A percentile compares a stretch with the other conserved stretches of the same genome.
Evolutionary conservation across 2,329 filamentous ascomycete genomes (phyloP).

Genomic region (Talaromyces atroroseus): DNA sequence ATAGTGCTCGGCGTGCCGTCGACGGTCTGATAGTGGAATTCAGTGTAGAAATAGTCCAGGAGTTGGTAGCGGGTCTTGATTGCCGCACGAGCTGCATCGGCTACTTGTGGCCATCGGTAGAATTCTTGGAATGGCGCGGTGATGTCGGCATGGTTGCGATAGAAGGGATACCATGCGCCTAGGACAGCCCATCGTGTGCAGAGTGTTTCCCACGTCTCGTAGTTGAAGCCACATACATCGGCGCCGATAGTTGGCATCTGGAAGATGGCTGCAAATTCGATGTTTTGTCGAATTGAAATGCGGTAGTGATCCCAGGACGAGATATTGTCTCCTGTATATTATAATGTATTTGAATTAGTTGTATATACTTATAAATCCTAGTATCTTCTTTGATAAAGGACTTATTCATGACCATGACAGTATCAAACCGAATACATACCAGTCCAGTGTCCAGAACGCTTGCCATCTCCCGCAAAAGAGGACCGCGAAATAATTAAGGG

Average conservation of each 20-base stretch:
- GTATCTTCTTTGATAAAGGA: neutral
- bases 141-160: constrained; percentile 64
- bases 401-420: too few species aligned
- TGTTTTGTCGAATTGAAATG: constrained; percentile 53
- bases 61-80: constrained; percentile 67
- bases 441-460: constrained; percentile 51
- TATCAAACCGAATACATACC: neutral
- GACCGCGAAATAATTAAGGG: constrained; percentile 70
- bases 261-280: constrained; percentile 60
- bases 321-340: constrained; percentile 50
- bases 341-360: neutral
- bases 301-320: constrained; percentile 56
- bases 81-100: constrained; percentile 59
- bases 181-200: constrained; percentile 70
- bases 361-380: neutral
- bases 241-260: constrained; percentile 63
- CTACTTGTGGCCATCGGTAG: constrained; percentile 62
- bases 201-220: constrained; percentile 61
- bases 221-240: constrained; percentile 73
- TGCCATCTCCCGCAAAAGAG: constrained; percentile 67
- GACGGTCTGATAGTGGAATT: constrained; percentile 55
- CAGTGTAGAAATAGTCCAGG: constrained; percentile 74
- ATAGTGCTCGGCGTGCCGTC: constrained; percentile 59
- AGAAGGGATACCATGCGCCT: constrained; percentile 70
- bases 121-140: constrained; percentile 59